These are phyloP conservation scores for Sugiyamaella novakii DNA, from an alignment of 1,139 yeast genomes.

Conservation along the genomic window DNA sequence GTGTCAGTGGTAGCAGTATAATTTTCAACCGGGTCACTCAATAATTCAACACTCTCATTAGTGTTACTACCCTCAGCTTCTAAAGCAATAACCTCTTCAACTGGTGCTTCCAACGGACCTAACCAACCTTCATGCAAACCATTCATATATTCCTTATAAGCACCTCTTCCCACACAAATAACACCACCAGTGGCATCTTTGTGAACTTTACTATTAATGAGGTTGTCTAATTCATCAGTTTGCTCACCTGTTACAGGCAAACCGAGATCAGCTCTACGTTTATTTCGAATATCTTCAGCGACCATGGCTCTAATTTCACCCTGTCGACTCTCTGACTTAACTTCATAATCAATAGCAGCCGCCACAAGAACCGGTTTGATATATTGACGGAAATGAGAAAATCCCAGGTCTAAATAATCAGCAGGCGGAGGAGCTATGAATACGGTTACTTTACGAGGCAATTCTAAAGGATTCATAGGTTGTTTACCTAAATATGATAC, in stretches of 20 bases:
- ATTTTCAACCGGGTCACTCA: neutral
- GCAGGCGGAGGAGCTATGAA: slow-evolving; percentile 96
- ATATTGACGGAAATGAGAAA: slow-evolving; percentile 73
- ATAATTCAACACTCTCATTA: slow-evolving; percentile 21
- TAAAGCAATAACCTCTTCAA: slow-evolving; percentile 14
- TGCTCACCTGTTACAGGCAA: slow-evolving; percentile 30
- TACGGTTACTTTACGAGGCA: slow-evolving; percentile 77
- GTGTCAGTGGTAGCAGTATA: neutral
- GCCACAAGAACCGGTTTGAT: slow-evolving; percentile 86
- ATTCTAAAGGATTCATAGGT: slow-evolving; percentile 50
- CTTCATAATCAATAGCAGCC: slow-evolving; percentile 83
- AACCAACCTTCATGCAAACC: slow-evolving; percentile 94
- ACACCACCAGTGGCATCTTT: slow-evolving; percentile 68
- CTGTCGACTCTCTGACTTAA: slow-evolving; percentile 71
- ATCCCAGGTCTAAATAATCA: slow-evolving; percentile 77
- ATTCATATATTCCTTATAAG: slow-evolving; percentile 85
- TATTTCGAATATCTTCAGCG: slow-evolving; percentile 76
- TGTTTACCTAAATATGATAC: slow-evolving; percentile 56
- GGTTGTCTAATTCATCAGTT: slow-evolving; percentile 37
- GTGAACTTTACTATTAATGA: slow-evolving; percentile 32
- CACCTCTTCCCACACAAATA: slow-evolving; percentile 92
- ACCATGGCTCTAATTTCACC: slow-evolving; percentile 84
- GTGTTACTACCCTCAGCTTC: slow-evolving; percentile 19
- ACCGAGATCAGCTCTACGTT: slow-evolving; percentile 52
- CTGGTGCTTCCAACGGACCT: slow-evolving; percentile 68